A percentile compares a stretch with the other conserved stretches of the same genome.
Evolutionary conservation across 2,329 filamentous ascomycete genomes (phyloP).

Genomic region (Zalaria obscura): DNA sequence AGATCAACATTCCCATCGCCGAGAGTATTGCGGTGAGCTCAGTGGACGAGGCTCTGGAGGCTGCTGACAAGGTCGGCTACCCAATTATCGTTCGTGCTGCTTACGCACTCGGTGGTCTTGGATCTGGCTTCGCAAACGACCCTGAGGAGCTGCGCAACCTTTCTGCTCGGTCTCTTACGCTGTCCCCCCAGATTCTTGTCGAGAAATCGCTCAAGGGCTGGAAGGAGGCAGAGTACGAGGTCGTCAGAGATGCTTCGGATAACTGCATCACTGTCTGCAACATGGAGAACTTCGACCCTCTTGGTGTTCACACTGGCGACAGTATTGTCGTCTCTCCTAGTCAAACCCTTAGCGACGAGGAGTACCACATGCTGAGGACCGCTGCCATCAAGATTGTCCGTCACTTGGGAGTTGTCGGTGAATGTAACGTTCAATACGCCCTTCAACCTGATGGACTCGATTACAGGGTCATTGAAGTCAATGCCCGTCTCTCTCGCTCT

Average conservation of each 20-base stretch:
- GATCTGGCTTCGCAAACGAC: conserved; percentile 91
- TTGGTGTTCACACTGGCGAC: conserved; percentile 96
- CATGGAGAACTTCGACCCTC: conserved; percentile 97
- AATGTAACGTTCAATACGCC: conserved; percentile 98
- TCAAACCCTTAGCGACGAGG: conserved; percentile 94
- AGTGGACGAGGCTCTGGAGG: conserved; percentile 80
- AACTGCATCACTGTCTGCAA: conserved; percentile 99
- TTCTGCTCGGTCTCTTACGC: conserved; percentile 79
- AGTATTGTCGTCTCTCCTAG: conserved; percentile 95
- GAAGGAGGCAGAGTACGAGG: conserved; percentile 99
- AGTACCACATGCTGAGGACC: conserved; percentile 98
- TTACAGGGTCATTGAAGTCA: conserved; percentile 98
- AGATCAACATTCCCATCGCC: conserved; percentile 95
- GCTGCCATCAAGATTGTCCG: conserved; percentile 97
- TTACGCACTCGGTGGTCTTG: conserved; percentile 89
- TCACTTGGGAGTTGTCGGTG: conserved; percentile 90
- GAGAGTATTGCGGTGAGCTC: conserved; percentile 88
- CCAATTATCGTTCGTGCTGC: conserved; percentile 96
- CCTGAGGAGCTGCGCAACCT: conserved; percentile 87
- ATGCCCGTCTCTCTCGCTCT: conserved; percentile 92
- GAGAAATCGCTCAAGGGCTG: conserved; percentile 98
- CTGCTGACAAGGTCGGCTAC: conserved; percentile 78
- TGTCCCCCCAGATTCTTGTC: conserved; percentile 91
- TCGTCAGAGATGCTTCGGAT: conserved; percentile 90
- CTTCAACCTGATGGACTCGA: conserved; percentile 92